Evolutionary conservation across 2,329 filamentous ascomycete species (phyloP), one percentile per base, ranked within the genome.

Genomic region (Metarhizium guizhouense): DNA sequence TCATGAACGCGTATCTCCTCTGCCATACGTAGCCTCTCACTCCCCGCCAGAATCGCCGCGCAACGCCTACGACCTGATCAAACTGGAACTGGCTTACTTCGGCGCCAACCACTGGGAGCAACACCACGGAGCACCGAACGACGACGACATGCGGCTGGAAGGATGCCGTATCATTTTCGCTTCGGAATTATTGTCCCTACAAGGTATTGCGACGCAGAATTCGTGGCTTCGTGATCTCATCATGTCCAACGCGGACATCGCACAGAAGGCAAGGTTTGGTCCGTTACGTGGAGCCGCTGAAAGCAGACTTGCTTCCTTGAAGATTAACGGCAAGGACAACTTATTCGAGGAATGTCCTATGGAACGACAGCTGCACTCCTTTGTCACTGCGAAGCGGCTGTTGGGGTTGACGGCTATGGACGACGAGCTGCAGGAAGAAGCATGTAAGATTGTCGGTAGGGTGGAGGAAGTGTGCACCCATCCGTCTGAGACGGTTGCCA

Each of bases 21-120:
- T 79, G 48, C 82, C 82, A 29, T 84, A 73, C 64, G 70, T 73
- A 63, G 79, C 79, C 42, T 74, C 72, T 58, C 68, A 70, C 11
- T 69, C 70, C 34, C 67, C 74, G 3, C 68, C 73, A 0, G 72
- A 76, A 57, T 74, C 76, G 8, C 77, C 80, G 1, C 74, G 76
- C 18, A 82, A 80, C 60, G 79, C 80, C n/a, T 85, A 83, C 64
- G 82, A 85, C 60, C 70, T 84, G 30, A 72, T 86, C 62, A 84
- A 84, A 62, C 67, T 76, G 54, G 81, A 84, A 62, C 64, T 85
- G 58, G 72, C 76, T 42, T 76, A 79, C 64, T 85, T 77, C 69
- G 69, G 74, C 36, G 63, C 72, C 50, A 76, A 77, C 57, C 70
- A 74, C 52, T 67, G 66, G 16, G 72, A 79, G 20, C 68, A 74